Conservation (phyloP, 2,329 filamentous ascomycete species). For the Dissoconium aciculare region DNA sequence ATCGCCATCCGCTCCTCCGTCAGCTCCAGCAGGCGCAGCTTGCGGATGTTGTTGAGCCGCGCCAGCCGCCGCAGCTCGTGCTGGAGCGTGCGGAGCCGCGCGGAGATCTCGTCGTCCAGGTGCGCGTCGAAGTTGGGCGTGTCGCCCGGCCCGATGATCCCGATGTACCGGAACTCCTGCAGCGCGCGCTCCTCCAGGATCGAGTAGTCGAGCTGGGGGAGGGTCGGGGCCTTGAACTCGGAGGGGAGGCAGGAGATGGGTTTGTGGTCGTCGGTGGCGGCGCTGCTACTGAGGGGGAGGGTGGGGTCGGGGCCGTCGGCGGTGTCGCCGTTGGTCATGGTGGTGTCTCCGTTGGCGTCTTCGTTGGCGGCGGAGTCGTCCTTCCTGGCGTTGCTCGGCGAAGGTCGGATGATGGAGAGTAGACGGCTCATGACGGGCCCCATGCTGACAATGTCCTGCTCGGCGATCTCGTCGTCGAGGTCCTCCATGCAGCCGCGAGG, state of each 20-base stretch:
- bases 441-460: conserved; percentile 77
- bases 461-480: conserved; percentile 71
- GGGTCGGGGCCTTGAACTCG: conserved; percentile 16
- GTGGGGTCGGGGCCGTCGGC: conserved; percentile 26
- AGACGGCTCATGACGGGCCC: conserved; percentile 75
- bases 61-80: conserved; percentile 66
- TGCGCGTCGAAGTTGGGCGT: conserved; percentile 72
- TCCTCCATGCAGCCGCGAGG: conserved; percentile 73
- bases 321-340: conserved; percentile 26
- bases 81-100: conserved; percentile 74
- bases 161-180: conserved; percentile 79
- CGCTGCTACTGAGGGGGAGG: conserved; percentile 27
- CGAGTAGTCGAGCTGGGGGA: conserved; percentile 57
- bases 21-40: conserved; percentile 70
- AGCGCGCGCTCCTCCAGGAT: conserved; percentile 83
- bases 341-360: conserved; percentile 30
- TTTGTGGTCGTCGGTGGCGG: conserved; percentile 14
- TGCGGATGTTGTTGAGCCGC: conserved; percentile 79
- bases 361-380: conserved; percentile 36
- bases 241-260: conserved; percentile 61
- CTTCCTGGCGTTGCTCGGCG: conserved; percentile 35
- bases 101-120: conserved; percentile 86
- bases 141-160: conserved; percentile 52
- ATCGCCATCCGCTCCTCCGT: conserved; percentile 87
- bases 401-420: conserved; percentile 65